Evolutionary conservation across 345 rosid species (phyloP).

Genomic region (Moringa oleifera): DNA sequence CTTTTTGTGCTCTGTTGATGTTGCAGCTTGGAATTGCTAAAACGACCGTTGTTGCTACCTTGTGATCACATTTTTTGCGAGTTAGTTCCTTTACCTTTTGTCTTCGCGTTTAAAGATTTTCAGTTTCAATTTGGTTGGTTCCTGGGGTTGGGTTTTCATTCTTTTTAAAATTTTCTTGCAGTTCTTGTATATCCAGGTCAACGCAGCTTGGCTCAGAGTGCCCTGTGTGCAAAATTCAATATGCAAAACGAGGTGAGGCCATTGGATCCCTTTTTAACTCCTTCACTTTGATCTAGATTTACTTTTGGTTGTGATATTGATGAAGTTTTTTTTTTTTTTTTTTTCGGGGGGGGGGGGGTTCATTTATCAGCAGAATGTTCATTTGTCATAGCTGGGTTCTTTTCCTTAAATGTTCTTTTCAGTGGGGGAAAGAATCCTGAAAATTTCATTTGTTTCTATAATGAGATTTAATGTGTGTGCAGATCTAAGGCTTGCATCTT

Average conservation of each 20-base stretch:
- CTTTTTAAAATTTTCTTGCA: slow-evolving; percentile 22
- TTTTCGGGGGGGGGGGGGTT: too few species aligned
- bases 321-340: too few species aligned
- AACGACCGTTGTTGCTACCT: slow-evolving; percentile 59
- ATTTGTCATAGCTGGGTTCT: neutral
- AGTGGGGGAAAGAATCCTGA: too few species aligned
- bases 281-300: neutral
- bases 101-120: too few species aligned
- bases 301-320: neutral
- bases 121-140: too few species aligned
- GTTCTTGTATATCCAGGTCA: slow-evolving; percentile 44
- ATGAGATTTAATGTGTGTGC: slow-evolving; percentile 3
- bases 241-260: slow-evolving; percentile 31
- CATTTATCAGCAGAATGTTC: neutral
- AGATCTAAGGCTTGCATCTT: slow-evolving; percentile 49
- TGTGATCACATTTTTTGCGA: slow-evolving; percentile 82
- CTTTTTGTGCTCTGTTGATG: neutral
- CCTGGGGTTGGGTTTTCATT: neutral
- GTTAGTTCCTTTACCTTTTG: slow-evolving; percentile 25
- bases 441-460: too few species aligned
- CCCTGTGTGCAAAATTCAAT: slow-evolving; percentile 44
- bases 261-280: neutral
- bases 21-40: slow-evolving; percentile 61
- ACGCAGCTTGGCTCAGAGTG: slow-evolving; percentile 35
- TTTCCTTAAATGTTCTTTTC: too few species aligned